These are phyloP conservation scores for Erigeron canadensis DNA, from an alignment of 129 eudicot species.

Conservation along the genomic window DNA sequence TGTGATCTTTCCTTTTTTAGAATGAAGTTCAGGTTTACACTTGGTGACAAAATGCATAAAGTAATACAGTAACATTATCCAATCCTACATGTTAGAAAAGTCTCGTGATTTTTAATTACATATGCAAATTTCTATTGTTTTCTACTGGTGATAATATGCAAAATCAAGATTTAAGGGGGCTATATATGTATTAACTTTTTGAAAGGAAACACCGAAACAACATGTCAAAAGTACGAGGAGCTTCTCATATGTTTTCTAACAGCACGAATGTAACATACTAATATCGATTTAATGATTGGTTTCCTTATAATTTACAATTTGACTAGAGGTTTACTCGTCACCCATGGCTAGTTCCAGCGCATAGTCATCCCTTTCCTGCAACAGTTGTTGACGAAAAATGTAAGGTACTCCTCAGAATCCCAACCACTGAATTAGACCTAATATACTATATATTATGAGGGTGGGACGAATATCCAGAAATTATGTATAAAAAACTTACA, in stretches of 20 bases:
- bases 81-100: background rate
- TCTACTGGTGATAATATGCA: slow-evolving; percentile 14
- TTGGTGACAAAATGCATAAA: slow-evolving; percentile 1
- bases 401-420: slow-evolving; percentile 14
- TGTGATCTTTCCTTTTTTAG: slow-evolving; percentile 27
- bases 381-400: slow-evolving; percentile 2
- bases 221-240: background rate
- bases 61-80: background rate
- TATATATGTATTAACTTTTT: slow-evolving; percentile 14
- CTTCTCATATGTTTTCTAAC: slow-evolving; percentile 19
- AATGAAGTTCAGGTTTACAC: slow-evolving; percentile 25
- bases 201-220: background rate
- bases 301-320: slow-evolving; percentile 28
- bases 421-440: background rate
- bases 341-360: slow-evolving; percentile 97
- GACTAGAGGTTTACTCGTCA: slow-evolving; percentile 57
- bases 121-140: background rate
- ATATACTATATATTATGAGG: background rate
- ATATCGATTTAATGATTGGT: slow-evolving; percentile 4
- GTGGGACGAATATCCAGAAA: background rate
- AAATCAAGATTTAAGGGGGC: slow-evolving; percentile 5
- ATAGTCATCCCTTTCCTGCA: slow-evolving; percentile 98
- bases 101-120: background rate
- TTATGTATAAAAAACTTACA: slow-evolving; percentile 47
- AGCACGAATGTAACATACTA: background rate